Evolutionary conservation across 2,329 filamentous ascomycete genomes (phyloP).

Genomic region (Ophiostoma novo-ulmi): DNA sequence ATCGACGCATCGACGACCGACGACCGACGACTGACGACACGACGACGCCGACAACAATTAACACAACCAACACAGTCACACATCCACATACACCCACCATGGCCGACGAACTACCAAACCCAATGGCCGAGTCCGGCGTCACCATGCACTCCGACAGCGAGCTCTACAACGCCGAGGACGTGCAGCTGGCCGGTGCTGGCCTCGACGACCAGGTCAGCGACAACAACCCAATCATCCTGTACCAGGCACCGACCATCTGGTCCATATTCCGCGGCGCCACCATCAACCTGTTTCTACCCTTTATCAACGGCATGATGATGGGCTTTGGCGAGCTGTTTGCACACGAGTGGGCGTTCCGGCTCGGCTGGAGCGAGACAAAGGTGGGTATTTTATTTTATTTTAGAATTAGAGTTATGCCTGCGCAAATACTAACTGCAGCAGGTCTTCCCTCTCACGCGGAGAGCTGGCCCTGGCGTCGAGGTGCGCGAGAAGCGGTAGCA

Average conservation of each 20-base stretch:
- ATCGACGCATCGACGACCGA: not conserved
- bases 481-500: conserved; percentile 59
- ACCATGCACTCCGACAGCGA: conserved; percentile 80
- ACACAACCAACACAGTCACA: not conserved
- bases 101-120: conserved; percentile 48
- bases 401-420: not conserved
- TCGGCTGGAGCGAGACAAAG: conserved; percentile 93
- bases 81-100: conserved; percentile 36
- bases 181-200: conserved; percentile 57
- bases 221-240: conserved; percentile 67
- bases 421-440: conserved; percentile 30
- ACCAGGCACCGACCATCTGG: conserved; percentile 84
- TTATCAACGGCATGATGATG: conserved; percentile 97
- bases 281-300: conserved; percentile 92
- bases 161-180: conserved; percentile 64
- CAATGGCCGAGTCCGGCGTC: conserved; percentile 66
- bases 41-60: not conserved
- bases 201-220: conserved; percentile 32
- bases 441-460: conserved; percentile 56
- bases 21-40: conserved; percentile 4
- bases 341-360: conserved; percentile 85
- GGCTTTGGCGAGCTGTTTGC: conserved; percentile 96
- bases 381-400: conserved; percentile 46
- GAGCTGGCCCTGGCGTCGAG: conserved; percentile 80
- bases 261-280: conserved; percentile 78